Evolutionary conservation across 352 stramenopile species (phyloP).

Genomic region (Globisporangium spiculum): DNA sequence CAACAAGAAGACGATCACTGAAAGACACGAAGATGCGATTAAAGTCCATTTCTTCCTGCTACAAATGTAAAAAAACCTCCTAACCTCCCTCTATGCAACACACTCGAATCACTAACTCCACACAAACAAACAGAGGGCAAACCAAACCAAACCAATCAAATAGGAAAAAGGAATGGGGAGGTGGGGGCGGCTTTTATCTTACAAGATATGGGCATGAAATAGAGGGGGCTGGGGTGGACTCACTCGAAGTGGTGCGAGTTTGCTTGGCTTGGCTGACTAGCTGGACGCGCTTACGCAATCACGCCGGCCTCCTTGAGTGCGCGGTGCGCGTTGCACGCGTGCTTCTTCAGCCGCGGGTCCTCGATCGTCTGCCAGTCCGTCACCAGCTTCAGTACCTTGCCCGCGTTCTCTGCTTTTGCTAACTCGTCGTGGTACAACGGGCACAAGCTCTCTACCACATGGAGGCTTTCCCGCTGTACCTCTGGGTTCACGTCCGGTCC

Average conservation of each 20-base stretch:
- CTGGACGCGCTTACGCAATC: constrained; percentile 43
- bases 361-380: constrained; percentile 82
- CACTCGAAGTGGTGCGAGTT: constrained; percentile 10
- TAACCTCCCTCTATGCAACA: not conserved
- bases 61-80: constrained; percentile 1
- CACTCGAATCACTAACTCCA: constrained; percentile 9
- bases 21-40: not conserved
- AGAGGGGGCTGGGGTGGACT: constrained; percentile 1
- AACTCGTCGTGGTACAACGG: constrained; percentile 81
- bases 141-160: constrained; percentile 13
- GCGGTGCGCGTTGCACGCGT: constrained; percentile 75
- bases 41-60: constrained; percentile 6
- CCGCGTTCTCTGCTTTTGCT: constrained; percentile 56
- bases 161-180: constrained; percentile 12
- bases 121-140: constrained; percentile 12
- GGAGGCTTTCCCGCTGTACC: constrained; percentile 81
- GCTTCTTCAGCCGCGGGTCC: constrained; percentile 82
- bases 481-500: constrained; percentile 59
- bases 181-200: constrained; percentile 28
- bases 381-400: constrained; percentile 60
- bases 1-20: not conserved
- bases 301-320: constrained; percentile 77
- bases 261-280: not conserved
- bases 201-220: constrained; percentile 31
- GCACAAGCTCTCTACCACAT: constrained; percentile 84